These are phyloP conservation scores for Xanthoconium purpureum DNA, from an alignment of 768 basidiomycete species.

Conservation along the genomic window DNA sequence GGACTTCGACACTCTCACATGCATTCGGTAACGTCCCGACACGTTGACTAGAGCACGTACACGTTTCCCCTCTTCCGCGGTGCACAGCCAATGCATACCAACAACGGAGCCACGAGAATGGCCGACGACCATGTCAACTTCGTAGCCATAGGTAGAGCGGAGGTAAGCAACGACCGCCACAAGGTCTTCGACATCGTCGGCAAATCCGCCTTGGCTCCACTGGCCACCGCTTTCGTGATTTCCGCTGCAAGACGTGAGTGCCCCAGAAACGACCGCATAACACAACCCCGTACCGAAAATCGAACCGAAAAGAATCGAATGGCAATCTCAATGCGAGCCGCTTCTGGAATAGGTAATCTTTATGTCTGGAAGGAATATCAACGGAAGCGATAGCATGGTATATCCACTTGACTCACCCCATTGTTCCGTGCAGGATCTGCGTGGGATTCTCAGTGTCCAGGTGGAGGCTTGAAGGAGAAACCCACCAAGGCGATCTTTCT, in stretches of 20 bases:
- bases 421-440: constrained; percentile 75
- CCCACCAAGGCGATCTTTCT: constrained; percentile 65
- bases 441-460: constrained; percentile 16
- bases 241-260: constrained; percentile 44
- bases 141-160: constrained; percentile 57
- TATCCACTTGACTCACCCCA: constrained; percentile 53
- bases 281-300: constrained; percentile 64
- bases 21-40: constrained; percentile 77
- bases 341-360: constrained; percentile 81
- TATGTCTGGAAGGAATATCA: constrained; percentile 52
- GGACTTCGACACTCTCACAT: constrained; percentile 43
- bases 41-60: constrained; percentile 69
- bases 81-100: constrained; percentile 66
- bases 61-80: constrained; percentile 51
- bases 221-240: constrained; percentile 72
- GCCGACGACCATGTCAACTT: constrained; percentile 65
- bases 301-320: constrained; percentile 81
- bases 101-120: constrained; percentile 79
- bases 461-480: constrained; percentile 13
- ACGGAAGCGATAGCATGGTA: not conserved
- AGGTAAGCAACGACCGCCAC: constrained; percentile 62
- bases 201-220: constrained; percentile 59
- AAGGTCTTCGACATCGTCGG: constrained; percentile 65
- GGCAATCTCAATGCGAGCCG: constrained; percentile 62
- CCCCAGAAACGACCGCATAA: not conserved